phyloP scores from a whole-genome alignment of 2,329 filamentous ascomycete genomes.

The Cytospora leucostoma region DNA sequence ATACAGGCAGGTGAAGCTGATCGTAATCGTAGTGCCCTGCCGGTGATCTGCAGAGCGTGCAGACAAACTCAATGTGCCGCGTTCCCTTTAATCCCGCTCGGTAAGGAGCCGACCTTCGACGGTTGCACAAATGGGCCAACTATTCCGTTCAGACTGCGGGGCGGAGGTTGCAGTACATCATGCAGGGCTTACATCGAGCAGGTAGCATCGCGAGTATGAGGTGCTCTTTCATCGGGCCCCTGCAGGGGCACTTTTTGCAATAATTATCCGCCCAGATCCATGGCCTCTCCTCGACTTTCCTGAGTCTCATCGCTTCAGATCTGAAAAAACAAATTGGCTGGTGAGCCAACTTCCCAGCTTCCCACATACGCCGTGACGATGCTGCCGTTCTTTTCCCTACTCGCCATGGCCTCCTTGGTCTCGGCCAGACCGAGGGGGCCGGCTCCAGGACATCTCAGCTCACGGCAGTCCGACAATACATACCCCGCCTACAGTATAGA shows the following conservation, averaged over 20 bases:
- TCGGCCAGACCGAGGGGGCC: conserved; percentile 17
- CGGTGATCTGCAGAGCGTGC: conserved; percentile 7
- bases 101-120: background rate
- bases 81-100: background rate
- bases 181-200: background rate
- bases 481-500: conserved; percentile 37
- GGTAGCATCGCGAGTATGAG: conserved; percentile 3
- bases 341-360: background rate
- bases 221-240: background rate
- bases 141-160: background rate
- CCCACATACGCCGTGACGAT: conserved; percentile 7
- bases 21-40: background rate
- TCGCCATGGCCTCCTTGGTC: conserved; percentile 18
- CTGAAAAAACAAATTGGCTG: background rate
- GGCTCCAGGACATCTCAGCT: background rate
- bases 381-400: conserved; percentile 8
- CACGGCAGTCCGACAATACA: conserved; percentile 8
- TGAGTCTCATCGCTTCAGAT: background rate
- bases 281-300: background rate
- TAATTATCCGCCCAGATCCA: background rate
- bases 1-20: conserved; percentile 13
- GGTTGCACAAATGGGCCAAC: background rate
- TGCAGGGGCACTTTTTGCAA: background rate
- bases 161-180: conserved; percentile 3
- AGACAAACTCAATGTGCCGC: conserved; percentile 4